Conservation (phyloP, 352 stramenopile species). For the Phytophthora agathidicida region DNA sequence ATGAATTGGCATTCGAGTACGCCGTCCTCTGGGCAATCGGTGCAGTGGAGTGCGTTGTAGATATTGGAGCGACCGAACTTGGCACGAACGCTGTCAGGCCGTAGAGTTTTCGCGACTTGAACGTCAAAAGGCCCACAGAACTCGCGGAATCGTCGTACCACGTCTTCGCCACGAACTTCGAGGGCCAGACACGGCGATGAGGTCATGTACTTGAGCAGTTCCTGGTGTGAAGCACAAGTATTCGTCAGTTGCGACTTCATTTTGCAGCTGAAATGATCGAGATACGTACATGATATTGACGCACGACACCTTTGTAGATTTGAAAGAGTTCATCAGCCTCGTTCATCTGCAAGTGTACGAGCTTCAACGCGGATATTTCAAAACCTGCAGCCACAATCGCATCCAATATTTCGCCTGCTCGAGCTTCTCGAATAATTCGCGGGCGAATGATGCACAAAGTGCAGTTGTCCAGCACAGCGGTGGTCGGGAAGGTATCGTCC, state of each 20-base stretch:
- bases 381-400: conserved; percentile 83
- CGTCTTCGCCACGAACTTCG: conserved; percentile 88
- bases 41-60: conserved; percentile 93
- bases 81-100: conserved; percentile 84
- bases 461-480: conserved; percentile 71
- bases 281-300: conserved; percentile 68
- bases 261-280: not conserved
- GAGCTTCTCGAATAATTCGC: conserved; percentile 61
- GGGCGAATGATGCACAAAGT: conserved; percentile 67
- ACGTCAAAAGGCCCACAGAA: conserved; percentile 91
- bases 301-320: conserved; percentile 81
- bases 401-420: conserved; percentile 80
- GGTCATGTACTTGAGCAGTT: conserved; percentile 92
- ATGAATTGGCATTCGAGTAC: conserved; percentile 92
- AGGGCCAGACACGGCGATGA: conserved; percentile 87
- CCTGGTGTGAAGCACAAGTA: conserved; percentile 29
- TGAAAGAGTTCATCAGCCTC: conserved; percentile 92
- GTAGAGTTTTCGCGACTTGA: conserved; percentile 88
- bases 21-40: conserved; percentile 91
- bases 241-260: not conserved
- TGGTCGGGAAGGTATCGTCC: conserved; percentile 35
- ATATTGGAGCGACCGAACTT: conserved; percentile 87
- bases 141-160: conserved; percentile 79
- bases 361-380: conserved; percentile 89
- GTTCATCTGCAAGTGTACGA: conserved; percentile 80